Evolutionary conservation across 2,329 filamentous ascomycete species (phyloP).

Genomic region (Venturia pyrina): DNA sequence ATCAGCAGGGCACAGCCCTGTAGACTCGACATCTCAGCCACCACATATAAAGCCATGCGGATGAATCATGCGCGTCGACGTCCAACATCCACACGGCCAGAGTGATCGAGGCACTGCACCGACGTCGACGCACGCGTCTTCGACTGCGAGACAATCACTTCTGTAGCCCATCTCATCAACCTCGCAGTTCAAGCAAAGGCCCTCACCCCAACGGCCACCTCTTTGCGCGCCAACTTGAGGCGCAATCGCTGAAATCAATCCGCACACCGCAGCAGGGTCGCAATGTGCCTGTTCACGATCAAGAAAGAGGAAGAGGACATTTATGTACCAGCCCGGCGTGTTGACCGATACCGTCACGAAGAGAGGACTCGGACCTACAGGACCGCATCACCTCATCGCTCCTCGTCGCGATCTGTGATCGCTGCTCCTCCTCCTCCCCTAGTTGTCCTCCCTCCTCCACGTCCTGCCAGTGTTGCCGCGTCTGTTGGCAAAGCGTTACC

Average conservation of each 20-base stretch:
- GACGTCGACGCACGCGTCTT: neutral
- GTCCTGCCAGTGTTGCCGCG: conserved; percentile 16
- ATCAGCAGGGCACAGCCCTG: neutral
- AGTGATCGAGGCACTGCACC: neutral
- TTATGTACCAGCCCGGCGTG: conserved; percentile 25
- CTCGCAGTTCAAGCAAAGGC: neutral
- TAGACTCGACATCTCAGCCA: neutral
- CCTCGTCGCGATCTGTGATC: neutral
- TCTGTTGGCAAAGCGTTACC: conserved; percentile 15
- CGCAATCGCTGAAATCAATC: neutral
- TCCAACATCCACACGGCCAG: neutral
- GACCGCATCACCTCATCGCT: neutral
- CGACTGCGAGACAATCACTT: neutral
- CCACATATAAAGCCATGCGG: neutral
- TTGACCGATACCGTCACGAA: conserved; percentile 15
- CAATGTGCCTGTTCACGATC: conserved; percentile 38
- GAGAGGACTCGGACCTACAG: neutral
- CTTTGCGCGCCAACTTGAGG: neutral
- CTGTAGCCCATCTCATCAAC: neutral
- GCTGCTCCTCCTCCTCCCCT: conserved; percentile 18
- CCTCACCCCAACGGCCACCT: neutral
- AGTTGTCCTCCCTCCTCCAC: conserved; percentile 17
- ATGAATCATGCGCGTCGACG: neutral
- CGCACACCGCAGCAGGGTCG: neutral
- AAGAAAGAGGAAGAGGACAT: conserved; percentile 34